Base-by-base conservation (phyloP, 108 stramenopile species). In the Stephanodiscus minutulus region DNA sequence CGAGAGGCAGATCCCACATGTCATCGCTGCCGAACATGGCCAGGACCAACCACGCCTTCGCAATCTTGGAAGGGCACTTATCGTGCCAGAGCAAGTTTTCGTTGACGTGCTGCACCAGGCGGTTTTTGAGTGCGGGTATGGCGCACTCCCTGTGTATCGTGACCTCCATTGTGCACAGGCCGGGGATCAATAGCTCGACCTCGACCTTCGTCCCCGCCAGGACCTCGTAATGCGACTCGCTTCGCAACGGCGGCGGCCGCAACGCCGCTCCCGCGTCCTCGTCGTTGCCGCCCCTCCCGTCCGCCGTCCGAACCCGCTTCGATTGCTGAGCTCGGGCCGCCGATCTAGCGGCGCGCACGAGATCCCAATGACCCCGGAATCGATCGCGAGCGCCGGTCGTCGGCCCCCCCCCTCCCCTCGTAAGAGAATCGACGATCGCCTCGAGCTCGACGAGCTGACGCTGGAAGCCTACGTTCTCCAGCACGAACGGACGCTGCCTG, bases 401-500 rank as follows among this genome's bases (percentile, higher is more conserved):
- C 13, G 57, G 36, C 61, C 41, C 33, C 21, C 62, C 47, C 25
- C 46, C 35, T n/a, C 67, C 33, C 21, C 73, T 67, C 53, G 77
- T 20, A 33, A 37, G 13, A 3, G 79, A 82, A 11, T 61, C 64
- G 20, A 91, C 53, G 48, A 85, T 83, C 0, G 74, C 56, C 48
- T 91, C 89, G 52, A 91, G 54, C 62, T 91, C 87, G 5, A 88
- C 82, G 7, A 91, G 54, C 61, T 91, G 89, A 22, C 73, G 52
- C 66, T 91, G 89, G 50, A 88, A 91, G 0, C 89, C 89, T n/a
- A 85, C 70, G 70, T 91, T 91, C 61, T 91, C 89, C 37, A 91
- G 62, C 0, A 88, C 83, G 64, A 91, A 91, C 4, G 89, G 84
- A 36, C 89, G 55, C 47, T 82, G 79, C 52, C 70, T 64, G 1